A percentile compares a stretch with the other conserved stretches of the same genome.
These are phyloP conservation scores for Phoma sp. DNA, from an alignment of 2,329 filamentous ascomycete genomes.

Conservation along the genomic window DNA sequence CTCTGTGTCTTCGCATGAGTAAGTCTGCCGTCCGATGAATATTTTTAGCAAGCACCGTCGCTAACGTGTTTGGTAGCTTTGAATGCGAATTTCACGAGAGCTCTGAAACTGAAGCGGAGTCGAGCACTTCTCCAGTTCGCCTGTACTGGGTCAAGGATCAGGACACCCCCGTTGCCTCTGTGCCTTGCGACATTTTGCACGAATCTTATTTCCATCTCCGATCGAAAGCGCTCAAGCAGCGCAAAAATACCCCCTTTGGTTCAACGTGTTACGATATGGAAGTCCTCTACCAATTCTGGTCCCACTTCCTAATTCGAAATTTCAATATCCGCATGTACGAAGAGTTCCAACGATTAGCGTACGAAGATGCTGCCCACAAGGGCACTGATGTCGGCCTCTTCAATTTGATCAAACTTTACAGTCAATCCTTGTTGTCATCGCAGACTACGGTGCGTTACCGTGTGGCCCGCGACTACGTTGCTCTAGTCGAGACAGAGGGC, in stretches of 20 bases:
- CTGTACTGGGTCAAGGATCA: constrained; percentile 60
- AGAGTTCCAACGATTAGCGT: constrained; percentile 72
- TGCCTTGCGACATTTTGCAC: constrained; percentile 53
- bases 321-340: constrained; percentile 78
- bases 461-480: constrained; percentile 62
- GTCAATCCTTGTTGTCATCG: constrained; percentile 59
- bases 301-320: constrained; percentile 72
- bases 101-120: constrained; percentile 26
- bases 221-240: constrained; percentile 58
- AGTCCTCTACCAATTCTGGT: constrained; percentile 76
- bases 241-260: constrained; percentile 51
- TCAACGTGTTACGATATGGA: constrained; percentile 64
- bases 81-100: constrained; percentile 27
- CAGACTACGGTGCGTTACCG: constrained; percentile 58
- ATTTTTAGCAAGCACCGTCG: neutral
- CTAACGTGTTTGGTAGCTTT: constrained; percentile 24
- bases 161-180: constrained; percentile 50
- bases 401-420: constrained; percentile 70
- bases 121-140: constrained; percentile 29
- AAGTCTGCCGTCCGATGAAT: constrained; percentile 20
- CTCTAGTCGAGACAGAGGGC: constrained; percentile 59
- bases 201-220: constrained; percentile 58
- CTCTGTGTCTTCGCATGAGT: constrained; percentile 39
- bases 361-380: constrained; percentile 65
- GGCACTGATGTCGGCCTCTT: constrained; percentile 63